These are phyloP conservation scores for Sporothrix brasiliensis DNA, from an alignment of 2,329 filamentous ascomycete genomes.

Conservation along the genomic window DNA sequence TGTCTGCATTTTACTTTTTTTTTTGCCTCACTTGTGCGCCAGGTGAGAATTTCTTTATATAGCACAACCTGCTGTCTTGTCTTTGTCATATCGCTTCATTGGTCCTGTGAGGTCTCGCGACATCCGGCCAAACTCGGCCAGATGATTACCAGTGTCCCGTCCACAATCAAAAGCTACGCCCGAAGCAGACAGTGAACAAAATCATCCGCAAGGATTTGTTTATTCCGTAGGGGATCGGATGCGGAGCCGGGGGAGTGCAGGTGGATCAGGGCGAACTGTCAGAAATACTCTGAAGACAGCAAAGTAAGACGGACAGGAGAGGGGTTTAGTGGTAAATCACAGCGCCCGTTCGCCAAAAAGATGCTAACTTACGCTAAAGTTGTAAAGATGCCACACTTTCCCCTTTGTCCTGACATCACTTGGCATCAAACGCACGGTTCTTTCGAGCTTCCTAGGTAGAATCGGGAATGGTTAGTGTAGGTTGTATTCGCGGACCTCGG, in stretches of 20 bases:
- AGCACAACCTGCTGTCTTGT: background rate
- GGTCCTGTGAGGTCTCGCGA: background rate
- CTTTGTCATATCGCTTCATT: background rate
- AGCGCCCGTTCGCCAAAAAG: background rate
- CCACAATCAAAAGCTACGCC: background rate
- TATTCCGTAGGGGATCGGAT: background rate
- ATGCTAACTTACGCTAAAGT: background rate
- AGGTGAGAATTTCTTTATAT: background rate
- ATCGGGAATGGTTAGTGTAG: background rate
- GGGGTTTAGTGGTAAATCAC: background rate
- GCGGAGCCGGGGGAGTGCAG: background rate
- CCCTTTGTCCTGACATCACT: background rate
- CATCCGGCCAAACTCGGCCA: background rate
- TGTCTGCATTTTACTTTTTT: background rate
- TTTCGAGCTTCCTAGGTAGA: background rate
- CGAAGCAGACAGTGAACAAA: constrained; percentile 8
- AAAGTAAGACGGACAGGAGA: background rate
- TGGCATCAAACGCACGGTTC: background rate
- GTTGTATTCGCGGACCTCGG: background rate
- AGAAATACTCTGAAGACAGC: background rate
- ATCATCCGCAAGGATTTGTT: background rate
- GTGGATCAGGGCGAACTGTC: no score
- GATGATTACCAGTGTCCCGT: background rate
- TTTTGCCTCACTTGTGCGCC: background rate
- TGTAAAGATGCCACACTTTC: background rate